Percentiles rank a stretch among this genome's conserved stretches.
These are phyloP conservation scores for Candida germanica DNA, from an alignment of 805 yeast species.

Conservation along the genomic window DNA sequence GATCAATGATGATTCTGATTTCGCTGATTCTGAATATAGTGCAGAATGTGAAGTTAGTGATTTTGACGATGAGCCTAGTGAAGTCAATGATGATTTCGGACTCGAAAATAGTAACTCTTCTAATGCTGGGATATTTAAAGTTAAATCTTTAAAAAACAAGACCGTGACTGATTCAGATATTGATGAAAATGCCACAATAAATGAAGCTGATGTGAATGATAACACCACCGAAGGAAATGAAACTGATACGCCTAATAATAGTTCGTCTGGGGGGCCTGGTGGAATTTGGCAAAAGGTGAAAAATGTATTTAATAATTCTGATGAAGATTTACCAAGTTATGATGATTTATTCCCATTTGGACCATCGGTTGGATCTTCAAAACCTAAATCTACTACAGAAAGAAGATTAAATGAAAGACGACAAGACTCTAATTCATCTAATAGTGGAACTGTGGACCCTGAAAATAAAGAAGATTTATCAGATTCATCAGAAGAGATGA, in stretches of 20 bases:
- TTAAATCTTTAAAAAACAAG: neutral
- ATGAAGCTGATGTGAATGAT: constrained; percentile 14
- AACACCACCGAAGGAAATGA: constrained; percentile 15
- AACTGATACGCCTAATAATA: constrained; percentile 3
- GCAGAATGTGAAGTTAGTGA: constrained; percentile 18
- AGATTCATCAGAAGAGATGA: constrained; percentile 44
- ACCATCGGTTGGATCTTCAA: constrained; percentile 20
- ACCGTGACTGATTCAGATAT: neutral
- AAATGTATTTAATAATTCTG: constrained; percentile 35
- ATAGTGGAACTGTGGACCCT: constrained; percentile 5
- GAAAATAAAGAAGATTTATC: constrained; percentile 30
- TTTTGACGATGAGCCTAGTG: constrained; percentile 14
- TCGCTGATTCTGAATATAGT: constrained; percentile 29
- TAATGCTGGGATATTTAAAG: neutral
- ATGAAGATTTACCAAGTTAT: constrained; percentile 56
- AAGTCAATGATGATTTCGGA: constrained; percentile 7
- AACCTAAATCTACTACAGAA: constrained; percentile 35
- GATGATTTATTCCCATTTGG: constrained; percentile 72
- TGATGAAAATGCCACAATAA: constrained; percentile 2
- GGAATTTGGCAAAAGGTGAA: constrained; percentile 45
- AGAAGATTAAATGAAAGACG: constrained; percentile 22
- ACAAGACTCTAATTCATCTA: constrained; percentile 3
- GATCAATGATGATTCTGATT: constrained; percentile 26
- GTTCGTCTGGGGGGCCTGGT: constrained; percentile 3
- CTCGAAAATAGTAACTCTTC: constrained; percentile 4